Evolutionary conservation across 768 basidiomycete genomes (phyloP).

Genomic region (Trametes villosa): DNA sequence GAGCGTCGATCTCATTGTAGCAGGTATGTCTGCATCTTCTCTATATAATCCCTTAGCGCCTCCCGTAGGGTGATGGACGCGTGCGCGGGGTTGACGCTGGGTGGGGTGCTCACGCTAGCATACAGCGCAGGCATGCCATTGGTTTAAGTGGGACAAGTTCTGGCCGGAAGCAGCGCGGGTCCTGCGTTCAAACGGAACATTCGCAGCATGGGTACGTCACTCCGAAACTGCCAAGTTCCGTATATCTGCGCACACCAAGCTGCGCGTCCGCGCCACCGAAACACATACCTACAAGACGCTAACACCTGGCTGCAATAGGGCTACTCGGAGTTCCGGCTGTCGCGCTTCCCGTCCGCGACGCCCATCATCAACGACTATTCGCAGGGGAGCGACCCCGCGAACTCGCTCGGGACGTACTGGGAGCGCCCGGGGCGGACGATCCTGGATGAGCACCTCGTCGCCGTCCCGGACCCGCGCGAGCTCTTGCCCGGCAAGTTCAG

Average conservation of each 20-base stretch:
- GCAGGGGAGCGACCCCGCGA: constrained; percentile 57
- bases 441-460: constrained; percentile 69
- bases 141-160: constrained; percentile 75
- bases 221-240: neutral
- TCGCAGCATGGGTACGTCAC: constrained; percentile 70
- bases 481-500: constrained; percentile 41
- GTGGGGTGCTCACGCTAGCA: neutral
- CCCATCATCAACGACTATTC: constrained; percentile 61
- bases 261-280: too few relatives aligned
- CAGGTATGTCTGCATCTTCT: constrained; percentile 49
- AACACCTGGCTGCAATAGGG: constrained; percentile 19
- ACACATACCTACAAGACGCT: neutral
- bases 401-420: constrained; percentile 74
- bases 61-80: neutral
- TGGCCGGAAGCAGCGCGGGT: constrained; percentile 72
- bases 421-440: constrained; percentile 80
- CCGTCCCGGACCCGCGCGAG: constrained; percentile 58
- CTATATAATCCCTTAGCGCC: too few relatives aligned
- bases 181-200: constrained; percentile 63
- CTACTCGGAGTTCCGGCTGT: neutral
- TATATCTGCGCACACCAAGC: neutral
- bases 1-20: constrained; percentile 67
- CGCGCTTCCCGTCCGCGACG: neutral
- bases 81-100: neutral
- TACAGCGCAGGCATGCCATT: constrained; percentile 80